Percentiles rank a stretch among this genome's conserved stretches.
Evolutionary conservation across 768 basidiomycete species (phyloP).

Genomic region (Tephrocybe rancida): DNA sequence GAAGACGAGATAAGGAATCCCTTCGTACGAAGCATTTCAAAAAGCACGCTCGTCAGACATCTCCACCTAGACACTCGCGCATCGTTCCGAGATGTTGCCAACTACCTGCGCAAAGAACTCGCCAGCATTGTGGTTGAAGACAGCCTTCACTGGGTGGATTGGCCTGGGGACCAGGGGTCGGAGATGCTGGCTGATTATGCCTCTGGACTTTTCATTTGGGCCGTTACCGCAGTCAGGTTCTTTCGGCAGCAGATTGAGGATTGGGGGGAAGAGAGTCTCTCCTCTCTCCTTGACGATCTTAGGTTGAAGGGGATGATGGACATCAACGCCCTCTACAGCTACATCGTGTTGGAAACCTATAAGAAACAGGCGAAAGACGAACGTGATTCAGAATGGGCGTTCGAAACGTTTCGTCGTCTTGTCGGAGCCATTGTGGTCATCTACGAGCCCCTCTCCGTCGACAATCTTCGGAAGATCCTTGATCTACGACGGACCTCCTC

Average conservation of each 20-base stretch:
- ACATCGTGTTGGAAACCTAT: neutral
- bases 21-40: neutral
- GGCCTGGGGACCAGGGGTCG: neutral
- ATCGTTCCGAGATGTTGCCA: neutral
- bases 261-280: neutral
- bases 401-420: slow-evolving; percentile 16
- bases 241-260: neutral
- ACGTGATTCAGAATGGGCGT: slow-evolving; percentile 8
- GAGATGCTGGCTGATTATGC: neutral
- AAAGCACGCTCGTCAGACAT: slow-evolving; percentile 4
- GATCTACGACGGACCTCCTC: slow-evolving; percentile 4
- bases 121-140: neutral
- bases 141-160: neutral
- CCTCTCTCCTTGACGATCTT: neutral
- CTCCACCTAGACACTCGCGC: neutral
- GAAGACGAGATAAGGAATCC: slow-evolving; percentile 16
- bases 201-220: slow-evolving; percentile 5
- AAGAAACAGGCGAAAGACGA: neutral
- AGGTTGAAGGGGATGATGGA: neutral
- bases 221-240: neutral
- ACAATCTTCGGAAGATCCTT: slow-evolving; percentile 8
- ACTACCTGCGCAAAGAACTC: neutral
- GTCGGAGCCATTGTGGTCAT: slow-evolving; percentile 16
- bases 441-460: slow-evolving; percentile 12
- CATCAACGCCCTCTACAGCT: slow-evolving; percentile 2